phyloP scores from a whole-genome alignment of 208 protist genomes.

The Acanthamoeba quina region DNA sequence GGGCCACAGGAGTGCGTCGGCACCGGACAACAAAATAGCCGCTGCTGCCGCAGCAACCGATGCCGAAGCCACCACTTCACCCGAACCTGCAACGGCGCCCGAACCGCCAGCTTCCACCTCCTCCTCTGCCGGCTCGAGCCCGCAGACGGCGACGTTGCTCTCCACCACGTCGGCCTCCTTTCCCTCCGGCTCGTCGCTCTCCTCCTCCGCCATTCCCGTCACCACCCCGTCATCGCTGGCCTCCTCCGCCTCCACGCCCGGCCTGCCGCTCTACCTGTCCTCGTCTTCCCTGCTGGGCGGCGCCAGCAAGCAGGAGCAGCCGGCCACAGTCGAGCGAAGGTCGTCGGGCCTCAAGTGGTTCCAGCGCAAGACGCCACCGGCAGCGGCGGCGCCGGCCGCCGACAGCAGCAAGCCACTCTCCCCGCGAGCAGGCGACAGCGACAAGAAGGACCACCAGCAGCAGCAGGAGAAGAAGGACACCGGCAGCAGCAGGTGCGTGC shows the following conservation, averaged over 20 bases:
- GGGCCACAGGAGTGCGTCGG: neutral
- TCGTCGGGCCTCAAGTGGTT: constrained; percentile 59
- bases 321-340: neutral
- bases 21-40: neutral
- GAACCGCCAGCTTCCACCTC: neutral
- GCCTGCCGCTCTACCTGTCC: neutral
- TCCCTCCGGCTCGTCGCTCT: neutral
- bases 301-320: neutral
- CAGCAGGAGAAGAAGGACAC: neutral
- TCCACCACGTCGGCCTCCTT: neutral
- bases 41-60: neutral
- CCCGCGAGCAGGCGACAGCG: neutral
- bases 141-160: neutral
- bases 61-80: neutral
- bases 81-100: neutral
- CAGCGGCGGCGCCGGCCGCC: neutral
- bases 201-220: neutral
- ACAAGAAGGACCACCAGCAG: constrained; percentile 22
- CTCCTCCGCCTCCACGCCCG: neutral
- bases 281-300: neutral
- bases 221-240: neutral
- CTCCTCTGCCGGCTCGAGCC: neutral
- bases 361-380: neutral
- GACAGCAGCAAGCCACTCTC: neutral
- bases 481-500: neutral